Evolutionary conservation across 768 basidiomycete genomes (phyloP).

Genomic region (Leccinellum luteum): DNA sequence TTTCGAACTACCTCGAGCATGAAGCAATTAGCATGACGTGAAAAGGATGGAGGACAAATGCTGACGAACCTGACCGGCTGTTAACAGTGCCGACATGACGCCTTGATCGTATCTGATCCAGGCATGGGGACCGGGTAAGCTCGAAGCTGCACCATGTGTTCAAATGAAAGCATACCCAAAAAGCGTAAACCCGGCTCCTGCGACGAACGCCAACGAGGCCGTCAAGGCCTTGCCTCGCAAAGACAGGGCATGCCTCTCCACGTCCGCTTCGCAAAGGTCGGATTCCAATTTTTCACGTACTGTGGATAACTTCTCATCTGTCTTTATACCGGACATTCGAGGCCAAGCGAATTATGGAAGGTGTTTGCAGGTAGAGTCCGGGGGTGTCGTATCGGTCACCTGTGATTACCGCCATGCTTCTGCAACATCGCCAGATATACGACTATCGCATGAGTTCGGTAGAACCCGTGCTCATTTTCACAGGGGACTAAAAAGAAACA

Average conservation of each 20-base stretch:
- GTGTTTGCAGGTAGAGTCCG: background rate
- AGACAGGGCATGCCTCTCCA: constrained; percentile 10
- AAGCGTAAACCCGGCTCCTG: constrained; percentile 59
- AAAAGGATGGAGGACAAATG: background rate
- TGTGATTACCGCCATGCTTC: no score
- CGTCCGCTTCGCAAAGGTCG: constrained; percentile 8
- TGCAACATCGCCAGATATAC: constrained; percentile 4
- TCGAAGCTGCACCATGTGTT: background rate
- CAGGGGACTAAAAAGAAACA: constrained; percentile 4
- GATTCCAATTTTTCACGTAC: background rate
- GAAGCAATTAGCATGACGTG: background rate
- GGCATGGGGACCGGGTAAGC: background rate
- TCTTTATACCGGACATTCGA: background rate
- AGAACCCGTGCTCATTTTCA: background rate
- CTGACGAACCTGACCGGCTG: constrained; percentile 44
- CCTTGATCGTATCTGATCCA: constrained; percentile 60
- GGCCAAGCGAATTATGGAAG: background rate
- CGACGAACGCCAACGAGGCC: constrained; percentile 51
- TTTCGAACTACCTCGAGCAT: constrained; percentile 46
- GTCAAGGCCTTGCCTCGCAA: constrained; percentile 41
- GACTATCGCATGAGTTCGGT: constrained; percentile 6
- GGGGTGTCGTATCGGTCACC: background rate
- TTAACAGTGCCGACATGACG: constrained; percentile 66
- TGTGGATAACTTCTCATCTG: constrained; percentile 10
- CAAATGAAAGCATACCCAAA: constrained; percentile 45